These are phyloP conservation scores for Apiospora hydei DNA, from an alignment of 2,329 filamentous ascomycete species.

Conservation along the genomic window DNA sequence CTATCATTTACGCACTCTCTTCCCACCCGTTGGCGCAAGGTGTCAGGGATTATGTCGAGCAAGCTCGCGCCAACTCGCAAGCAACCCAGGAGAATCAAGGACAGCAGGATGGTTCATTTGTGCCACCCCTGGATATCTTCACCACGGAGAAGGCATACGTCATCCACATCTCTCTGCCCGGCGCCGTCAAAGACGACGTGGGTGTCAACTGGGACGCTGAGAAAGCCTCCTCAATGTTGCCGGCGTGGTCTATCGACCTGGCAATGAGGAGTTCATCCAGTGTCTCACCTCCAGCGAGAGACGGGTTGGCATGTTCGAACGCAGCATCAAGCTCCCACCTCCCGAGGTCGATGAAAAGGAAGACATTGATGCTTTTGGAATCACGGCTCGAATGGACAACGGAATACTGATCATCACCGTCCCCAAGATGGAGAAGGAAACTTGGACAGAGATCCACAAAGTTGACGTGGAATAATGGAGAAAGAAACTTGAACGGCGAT, in stretches of 20 bases:
- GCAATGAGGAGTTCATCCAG: constrained; percentile 72
- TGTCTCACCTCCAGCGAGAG: constrained; percentile 71
- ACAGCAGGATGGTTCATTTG: constrained; percentile 53
- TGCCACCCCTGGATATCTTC: constrained; percentile 78
- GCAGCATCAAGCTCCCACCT: constrained; percentile 68
- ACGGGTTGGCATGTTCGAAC: constrained; percentile 77
- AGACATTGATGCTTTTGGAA: constrained; percentile 70
- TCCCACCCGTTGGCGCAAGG: constrained; percentile 52
- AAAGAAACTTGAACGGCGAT: constrained; percentile 61
- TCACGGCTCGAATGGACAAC: constrained; percentile 80
- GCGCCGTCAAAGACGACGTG: constrained; percentile 80
- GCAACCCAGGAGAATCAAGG: constrained; percentile 25
- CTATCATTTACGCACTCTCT: constrained; percentile 49
- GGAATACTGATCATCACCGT: constrained; percentile 80
- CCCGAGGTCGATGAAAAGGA: constrained; percentile 54
- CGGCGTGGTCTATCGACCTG: constrained; percentile 76
- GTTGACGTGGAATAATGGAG: constrained; percentile 60
- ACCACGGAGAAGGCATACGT: constrained; percentile 70
- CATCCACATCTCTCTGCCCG: constrained; percentile 78
- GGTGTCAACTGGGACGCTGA: constrained; percentile 79
- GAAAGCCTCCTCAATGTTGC: constrained; percentile 69
- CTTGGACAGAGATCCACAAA: constrained; percentile 67
- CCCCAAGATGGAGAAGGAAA: constrained; percentile 71
- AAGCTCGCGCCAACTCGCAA: constrained; percentile 32
- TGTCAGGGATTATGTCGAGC: constrained; percentile 49